A percentile compares a stretch with the other conserved stretches of the same genome.
Conservation (phyloP, 129 eudicot genomes). For the Flaveria linearis region DNA sequence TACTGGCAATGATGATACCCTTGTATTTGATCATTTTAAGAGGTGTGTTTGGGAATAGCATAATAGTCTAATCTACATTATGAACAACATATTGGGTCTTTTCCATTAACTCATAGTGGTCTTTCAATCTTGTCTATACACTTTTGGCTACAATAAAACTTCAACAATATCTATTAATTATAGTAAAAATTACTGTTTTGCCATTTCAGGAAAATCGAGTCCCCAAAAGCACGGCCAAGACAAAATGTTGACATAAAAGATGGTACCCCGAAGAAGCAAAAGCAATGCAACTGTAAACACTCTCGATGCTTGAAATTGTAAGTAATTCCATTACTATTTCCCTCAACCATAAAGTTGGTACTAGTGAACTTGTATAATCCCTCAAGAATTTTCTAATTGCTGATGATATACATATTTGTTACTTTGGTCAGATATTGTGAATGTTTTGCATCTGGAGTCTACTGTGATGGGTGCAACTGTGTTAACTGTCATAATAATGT, state of each 20-base stretch:
- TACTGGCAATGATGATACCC: conserved; percentile 12
- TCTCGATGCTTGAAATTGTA: conserved; percentile 85
- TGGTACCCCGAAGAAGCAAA: conserved; percentile 82
- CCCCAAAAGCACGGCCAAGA: conserved; percentile 70
- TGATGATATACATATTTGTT: background rate
- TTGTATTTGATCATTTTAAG: conserved; percentile 4
- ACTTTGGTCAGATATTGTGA: conserved; percentile 75
- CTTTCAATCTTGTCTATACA: conserved; percentile 1
- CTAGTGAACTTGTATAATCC: background rate
- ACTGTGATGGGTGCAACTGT: conserved; percentile 96
- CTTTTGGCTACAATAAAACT: conserved; percentile 15
- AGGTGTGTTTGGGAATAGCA: conserved; percentile 10
- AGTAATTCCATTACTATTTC: conserved; percentile 33
- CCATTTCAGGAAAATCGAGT: conserved; percentile 69
- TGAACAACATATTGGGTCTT: background rate
- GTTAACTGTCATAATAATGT: conserved; percentile 86
- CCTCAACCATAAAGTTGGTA: background rate
- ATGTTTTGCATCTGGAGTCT: conserved; percentile 94
- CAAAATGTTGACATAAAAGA: conserved; percentile 64
- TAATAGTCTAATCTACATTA: conserved; percentile 7
- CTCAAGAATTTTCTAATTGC: background rate
- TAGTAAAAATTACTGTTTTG: conserved; percentile 6
- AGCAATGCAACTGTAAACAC: conserved; percentile 88
- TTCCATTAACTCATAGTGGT: conserved; percentile 7
- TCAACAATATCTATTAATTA: conserved; percentile 3